Evolutionary conservation across 2,329 filamentous ascomycete species (phyloP), one percentile per base, ranked within the genome.

Genomic region (Penicillium expansum): DNA sequence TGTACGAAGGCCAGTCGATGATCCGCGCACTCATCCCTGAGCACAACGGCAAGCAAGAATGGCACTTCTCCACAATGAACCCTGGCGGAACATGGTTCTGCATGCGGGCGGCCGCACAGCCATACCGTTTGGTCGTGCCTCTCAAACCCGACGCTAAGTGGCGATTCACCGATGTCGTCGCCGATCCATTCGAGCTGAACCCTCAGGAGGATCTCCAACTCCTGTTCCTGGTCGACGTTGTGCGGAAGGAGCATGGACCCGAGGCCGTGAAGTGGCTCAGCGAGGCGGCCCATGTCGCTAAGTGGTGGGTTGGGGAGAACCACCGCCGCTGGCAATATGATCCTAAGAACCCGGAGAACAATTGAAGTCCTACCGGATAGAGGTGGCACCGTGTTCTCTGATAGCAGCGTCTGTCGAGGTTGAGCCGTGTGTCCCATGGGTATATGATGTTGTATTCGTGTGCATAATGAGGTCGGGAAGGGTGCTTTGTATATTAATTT

Each of bases 41-140:
- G 13, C 65, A 74, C n/a, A 67, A 72, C 47, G 72, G 71, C 10
- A 70, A 73, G 3, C 60, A 68, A 30, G 63, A 68, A 44, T 74
- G 71, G 67, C 70, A 74, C 27, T 69, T 74, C 57, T 67, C 65
- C 16, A 64, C 72, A 20, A 73, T 74, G 59, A 74, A 74, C 55
- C 65, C 71, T 7, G 72, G 72, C 4, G 70, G 71, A 22, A 67
- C 70, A 1, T 64, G 87, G 88, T 74, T 82, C 81, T 60, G 79
- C 81, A 64, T 87, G 91, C 74, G 86, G 86, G 16, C 82, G 78
- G 62, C 97, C 87, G 91, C 86, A 86, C 66, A 91, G 92, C 79
- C 73, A 42, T 73, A 83, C 95, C 58, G 81, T 83, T 58, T 92
- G 88, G 62, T 68, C 18, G 86, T 97, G 52, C 86, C 90, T 5